phyloP scores from a whole-genome alignment of 2,329 filamentous ascomycete species.

The Sporothrix mexicana region DNA sequence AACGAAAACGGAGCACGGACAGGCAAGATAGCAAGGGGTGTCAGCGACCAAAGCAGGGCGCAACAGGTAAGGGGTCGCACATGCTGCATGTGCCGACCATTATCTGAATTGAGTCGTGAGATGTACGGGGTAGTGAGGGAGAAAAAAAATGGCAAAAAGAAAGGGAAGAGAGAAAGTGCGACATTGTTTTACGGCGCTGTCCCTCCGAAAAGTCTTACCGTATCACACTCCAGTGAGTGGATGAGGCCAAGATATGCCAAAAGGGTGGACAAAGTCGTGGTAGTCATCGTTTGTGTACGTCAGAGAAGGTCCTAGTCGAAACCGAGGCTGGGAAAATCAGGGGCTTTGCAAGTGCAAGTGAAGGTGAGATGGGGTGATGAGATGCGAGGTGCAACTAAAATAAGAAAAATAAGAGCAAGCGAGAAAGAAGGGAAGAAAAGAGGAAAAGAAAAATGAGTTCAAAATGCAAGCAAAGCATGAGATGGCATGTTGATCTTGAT shows the following conservation, averaged over 20 bases:
- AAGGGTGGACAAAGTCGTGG: neutral
- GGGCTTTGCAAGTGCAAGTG: slow-evolving; percentile 9
- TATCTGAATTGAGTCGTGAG: slow-evolving; percentile 17
- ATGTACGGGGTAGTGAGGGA: slow-evolving; percentile 2
- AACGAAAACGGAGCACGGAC: neutral
- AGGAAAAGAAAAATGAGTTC: neutral
- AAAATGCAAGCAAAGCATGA: neutral
- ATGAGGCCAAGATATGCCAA: neutral
- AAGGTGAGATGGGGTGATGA: slow-evolving; percentile 15
- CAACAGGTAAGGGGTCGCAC: slow-evolving; percentile 14
- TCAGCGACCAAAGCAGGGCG: neutral
- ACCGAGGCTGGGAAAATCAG: slow-evolving; percentile 31
- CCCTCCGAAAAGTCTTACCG: neutral
- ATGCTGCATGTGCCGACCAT: neutral
- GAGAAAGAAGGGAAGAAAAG: neutral
- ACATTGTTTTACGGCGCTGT: neutral
- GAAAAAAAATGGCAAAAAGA: neutral
- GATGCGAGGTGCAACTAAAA: neutral
- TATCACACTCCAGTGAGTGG: neutral
- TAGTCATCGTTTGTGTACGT: slow-evolving; percentile 25
- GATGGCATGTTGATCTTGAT: neutral
- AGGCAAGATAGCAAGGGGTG: slow-evolving; percentile 10
- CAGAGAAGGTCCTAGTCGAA: slow-evolving; percentile 31
- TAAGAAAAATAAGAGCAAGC: neutral
- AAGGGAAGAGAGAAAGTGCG: neutral